Conservation (phyloP, 179 eudicot genomes). For the Vitellaria paradoxa region DNA sequence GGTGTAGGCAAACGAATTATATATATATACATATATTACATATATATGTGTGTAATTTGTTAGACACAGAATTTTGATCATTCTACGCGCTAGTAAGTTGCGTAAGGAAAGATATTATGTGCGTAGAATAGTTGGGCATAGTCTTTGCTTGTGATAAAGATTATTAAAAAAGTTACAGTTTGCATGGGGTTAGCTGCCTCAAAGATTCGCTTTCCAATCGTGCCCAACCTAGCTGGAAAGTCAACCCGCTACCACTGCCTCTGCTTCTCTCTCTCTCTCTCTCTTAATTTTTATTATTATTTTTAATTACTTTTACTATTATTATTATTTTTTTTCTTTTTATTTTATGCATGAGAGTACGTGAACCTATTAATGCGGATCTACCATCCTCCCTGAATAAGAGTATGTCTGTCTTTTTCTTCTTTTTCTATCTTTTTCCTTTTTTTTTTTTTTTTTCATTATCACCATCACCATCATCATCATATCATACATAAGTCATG, state of each 20-base stretch:
- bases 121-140: neutral
- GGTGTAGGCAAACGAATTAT: too few species aligned
- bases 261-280: conserved; percentile 8
- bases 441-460: too few species aligned
- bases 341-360: too few species aligned
- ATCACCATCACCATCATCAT: too few species aligned
- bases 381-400: too few species aligned
- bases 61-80: neutral
- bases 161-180: neutral
- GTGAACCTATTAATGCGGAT: too few species aligned
- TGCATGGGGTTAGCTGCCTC: neutral
- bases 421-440: too few species aligned
- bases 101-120: too few species aligned
- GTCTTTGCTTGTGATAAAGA: conserved; percentile 6
- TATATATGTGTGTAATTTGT: neutral
- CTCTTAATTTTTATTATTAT: neutral
- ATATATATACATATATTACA: neutral
- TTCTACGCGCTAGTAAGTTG: neutral
- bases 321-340: neutral
- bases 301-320: neutral
- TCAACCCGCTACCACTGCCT: conserved; percentile 31
- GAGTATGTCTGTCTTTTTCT: too few species aligned
- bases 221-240: conserved; percentile 38
- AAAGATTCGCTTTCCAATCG: conserved; percentile 10
- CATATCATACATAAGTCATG: neutral